These are phyloP conservation scores for Parachlorella kessleri DNA, from an alignment of 139 green algal genomes.

Conservation along the genomic window DNA sequence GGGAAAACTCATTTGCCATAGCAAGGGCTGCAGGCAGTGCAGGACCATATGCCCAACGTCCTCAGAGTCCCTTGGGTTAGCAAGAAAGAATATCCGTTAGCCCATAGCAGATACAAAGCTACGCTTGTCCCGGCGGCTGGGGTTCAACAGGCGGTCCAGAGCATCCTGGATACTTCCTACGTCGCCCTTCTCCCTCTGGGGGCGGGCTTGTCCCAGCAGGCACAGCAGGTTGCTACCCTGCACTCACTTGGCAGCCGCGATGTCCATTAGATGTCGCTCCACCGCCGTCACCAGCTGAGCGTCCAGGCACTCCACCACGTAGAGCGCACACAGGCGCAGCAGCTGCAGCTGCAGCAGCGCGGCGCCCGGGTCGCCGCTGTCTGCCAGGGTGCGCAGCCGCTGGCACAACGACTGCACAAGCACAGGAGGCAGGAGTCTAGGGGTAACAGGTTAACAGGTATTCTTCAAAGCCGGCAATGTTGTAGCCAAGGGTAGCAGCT, in stretches of 20 bases:
- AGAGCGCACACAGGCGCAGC: conserved; percentile 62
- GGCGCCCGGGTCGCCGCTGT: conserved; percentile 34
- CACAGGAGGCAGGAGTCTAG: background rate
- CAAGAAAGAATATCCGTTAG: no score
- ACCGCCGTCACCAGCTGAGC: conserved; percentile 24
- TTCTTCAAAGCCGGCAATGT: background rate
- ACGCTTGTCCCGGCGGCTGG: no score
- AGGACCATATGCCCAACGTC: no score
- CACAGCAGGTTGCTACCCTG: background rate
- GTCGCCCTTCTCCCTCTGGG: background rate
- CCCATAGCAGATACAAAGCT: no score
- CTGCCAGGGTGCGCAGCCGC: conserved; percentile 35
- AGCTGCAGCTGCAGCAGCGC: conserved; percentile 65
- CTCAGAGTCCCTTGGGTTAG: no score
- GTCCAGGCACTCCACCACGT: conserved; percentile 55
- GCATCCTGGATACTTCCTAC: background rate
- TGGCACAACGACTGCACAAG: background rate
- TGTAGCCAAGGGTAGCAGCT: background rate
- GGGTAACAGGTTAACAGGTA: background rate
- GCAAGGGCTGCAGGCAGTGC: no score
- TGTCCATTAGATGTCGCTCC: conserved; percentile 29
- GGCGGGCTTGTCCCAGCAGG: background rate
- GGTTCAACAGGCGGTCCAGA: background rate
- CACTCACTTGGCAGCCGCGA: conserved; percentile 4
- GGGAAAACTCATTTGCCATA: no score